Base-by-base conservation (phyloP, 176 grass and related monocot species). In the Elymus sibiricus region DNA sequence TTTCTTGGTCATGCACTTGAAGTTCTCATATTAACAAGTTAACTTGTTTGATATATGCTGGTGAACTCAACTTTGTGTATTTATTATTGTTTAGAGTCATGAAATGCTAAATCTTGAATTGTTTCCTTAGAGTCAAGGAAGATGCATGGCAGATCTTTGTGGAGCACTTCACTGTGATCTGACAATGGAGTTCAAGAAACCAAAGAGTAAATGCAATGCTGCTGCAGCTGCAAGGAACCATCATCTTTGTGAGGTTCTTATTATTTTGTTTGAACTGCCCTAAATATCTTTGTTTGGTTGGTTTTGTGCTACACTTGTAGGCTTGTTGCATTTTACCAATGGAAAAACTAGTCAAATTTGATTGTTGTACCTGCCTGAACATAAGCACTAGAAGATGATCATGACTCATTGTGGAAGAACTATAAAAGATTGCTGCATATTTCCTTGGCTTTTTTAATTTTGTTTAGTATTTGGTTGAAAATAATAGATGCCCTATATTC, bases 231-330 rank as follows among this genome's bases (percentile, higher is more conserved):
- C 92, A 86, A 94, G 93, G 84, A 98, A 98, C 51, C 96, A 49
- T 61, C 96, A 94, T 89, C 90, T 94, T 91, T 98, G 96, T 88
- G 96, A 98, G 96, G 96, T 98, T 94, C 78, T 90, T 74, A 86
- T 87, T 27, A 22, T 78, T 59, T 83, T 47, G 53, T 49, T 91
- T 32, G 61, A 60, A 64, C 72, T 46, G 44, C 72, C 46, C 39
- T 64, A 70, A 46, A 74, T 79, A 76, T 75, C 2, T 64, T 64
- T 78, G 19, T 59, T 85, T 83, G 31, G 29, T 78, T 42, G 1
- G 22, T 74, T 79, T 66, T 58, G 10, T 79, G 43, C 66, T 74
- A 44, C 72, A 74, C 22, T 83, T 24, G 26, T 73, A 56, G 56
- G 72, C 26, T 83, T 19, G 32, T 72, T 56, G 43, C 75, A 15